Evolutionary conservation across 2,329 filamentous ascomycete species (phyloP).

Genomic region (Botryotinia globosa): DNA sequence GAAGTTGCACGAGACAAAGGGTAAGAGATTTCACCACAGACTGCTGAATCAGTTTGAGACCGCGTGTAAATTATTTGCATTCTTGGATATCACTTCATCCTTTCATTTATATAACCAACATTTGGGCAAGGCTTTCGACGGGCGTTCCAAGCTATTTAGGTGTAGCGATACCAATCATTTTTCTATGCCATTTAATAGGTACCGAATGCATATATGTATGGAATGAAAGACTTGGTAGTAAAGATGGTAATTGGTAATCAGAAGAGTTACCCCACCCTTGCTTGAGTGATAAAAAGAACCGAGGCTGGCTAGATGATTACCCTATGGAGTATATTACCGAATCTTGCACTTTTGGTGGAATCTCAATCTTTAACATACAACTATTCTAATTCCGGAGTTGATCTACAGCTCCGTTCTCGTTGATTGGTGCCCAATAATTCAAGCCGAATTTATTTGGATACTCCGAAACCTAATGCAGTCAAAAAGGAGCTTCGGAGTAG

Average conservation of each 20-base stretch:
- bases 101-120: not conserved
- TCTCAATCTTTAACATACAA: constrained; percentile 1
- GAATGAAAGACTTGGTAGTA: not conserved
- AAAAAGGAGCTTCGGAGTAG: constrained; percentile 14
- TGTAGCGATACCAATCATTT: not conserved
- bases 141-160: not conserved
- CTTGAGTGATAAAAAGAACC: not conserved
- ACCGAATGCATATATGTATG: not conserved
- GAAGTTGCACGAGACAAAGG: not conserved
- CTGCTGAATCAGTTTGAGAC: not conserved
- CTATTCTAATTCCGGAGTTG: not conserved
- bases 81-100: not conserved
- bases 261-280: not conserved
- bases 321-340: not conserved
- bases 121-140: not conserved
- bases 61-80: not conserved
- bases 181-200: not conserved
- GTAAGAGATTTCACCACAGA: not conserved
- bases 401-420: not conserved
- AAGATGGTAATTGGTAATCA: not conserved
- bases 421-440: not conserved
- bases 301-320: not conserved
- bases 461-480: not conserved
- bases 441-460: not conserved
- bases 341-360: not conserved